phyloP scores from a whole-genome alignment of 257 asterid genomes.

The Capsicum baccatum region DNA sequence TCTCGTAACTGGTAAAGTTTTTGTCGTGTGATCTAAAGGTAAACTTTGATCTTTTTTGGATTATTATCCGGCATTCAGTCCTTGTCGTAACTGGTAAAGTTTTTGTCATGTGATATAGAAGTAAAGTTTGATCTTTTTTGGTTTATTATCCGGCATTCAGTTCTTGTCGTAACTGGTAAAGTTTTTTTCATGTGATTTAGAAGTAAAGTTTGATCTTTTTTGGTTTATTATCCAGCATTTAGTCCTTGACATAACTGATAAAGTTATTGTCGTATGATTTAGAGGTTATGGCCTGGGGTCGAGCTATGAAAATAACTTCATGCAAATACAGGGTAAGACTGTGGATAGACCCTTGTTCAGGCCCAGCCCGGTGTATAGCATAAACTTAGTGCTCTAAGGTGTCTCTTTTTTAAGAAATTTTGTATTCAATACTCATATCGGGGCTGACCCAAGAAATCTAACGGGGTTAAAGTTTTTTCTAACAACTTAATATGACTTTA shows the following conservation, averaged over 20 bases:
- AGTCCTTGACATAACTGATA: accelerated
- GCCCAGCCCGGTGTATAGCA: too few species aligned
- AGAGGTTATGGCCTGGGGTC: background rate
- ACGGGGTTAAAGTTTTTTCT: background rate
- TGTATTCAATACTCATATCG: too few species aligned
- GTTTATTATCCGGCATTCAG: background rate
- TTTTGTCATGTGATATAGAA: background rate
- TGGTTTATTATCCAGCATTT: background rate
- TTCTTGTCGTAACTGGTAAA: background rate
- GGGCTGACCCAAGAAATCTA: background rate
- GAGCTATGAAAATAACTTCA: background rate
- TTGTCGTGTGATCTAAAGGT: background rate
- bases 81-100: background rate
- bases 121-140: background rate
- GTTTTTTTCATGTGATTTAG: background rate
- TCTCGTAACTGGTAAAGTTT: background rate
- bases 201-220: slow-evolving; percentile 1
- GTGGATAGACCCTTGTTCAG: too few species aligned
- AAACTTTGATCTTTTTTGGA: background rate
- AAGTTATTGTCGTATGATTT: background rate
- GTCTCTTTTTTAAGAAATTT: too few species aligned
- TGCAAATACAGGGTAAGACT: background rate
- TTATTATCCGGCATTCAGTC: background rate
- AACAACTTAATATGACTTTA: background rate
- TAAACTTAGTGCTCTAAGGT: too few species aligned